Conservation (phyloP, 371 early-diverging fungal genomes). For the Rhizopus microsporus region DNA sequence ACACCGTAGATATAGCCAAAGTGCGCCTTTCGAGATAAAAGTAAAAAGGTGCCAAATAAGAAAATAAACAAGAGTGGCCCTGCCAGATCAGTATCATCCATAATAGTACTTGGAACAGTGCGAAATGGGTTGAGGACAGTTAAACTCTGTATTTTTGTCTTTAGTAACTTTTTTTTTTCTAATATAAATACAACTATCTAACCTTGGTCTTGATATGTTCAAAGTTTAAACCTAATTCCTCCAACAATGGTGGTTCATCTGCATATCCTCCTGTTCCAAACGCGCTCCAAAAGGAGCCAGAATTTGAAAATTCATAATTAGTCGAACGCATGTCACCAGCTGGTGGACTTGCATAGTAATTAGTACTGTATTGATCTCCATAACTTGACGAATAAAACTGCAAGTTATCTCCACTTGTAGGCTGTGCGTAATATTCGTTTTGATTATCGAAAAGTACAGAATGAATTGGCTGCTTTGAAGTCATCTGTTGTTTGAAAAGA, state of each 20-base stretch:
- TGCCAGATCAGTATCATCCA: slow-evolving; percentile 94
- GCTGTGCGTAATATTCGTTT: slow-evolving; percentile 33
- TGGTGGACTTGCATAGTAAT: slow-evolving; percentile 46
- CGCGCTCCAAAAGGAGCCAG: slow-evolving; percentile 57
- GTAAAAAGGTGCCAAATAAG: slow-evolving; percentile 85
- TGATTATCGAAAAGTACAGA: slow-evolving; percentile 57
- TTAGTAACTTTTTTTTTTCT: background rate
- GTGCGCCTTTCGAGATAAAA: slow-evolving; percentile 87
- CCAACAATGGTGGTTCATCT: slow-evolving; percentile 86
- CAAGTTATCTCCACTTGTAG: slow-evolving; percentile 42
- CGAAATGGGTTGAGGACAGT: slow-evolving; percentile 91
- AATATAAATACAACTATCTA: background rate
- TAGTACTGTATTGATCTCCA: slow-evolving; percentile 52
- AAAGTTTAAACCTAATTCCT: slow-evolving; percentile 94
- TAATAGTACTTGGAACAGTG: slow-evolving; percentile 85
- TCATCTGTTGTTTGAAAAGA: slow-evolving; percentile 22
- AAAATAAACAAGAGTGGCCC: slow-evolving; percentile 93
- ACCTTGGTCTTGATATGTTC: slow-evolving; percentile 81
- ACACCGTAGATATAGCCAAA: slow-evolving; percentile 98
- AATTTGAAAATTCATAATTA: slow-evolving; percentile 48
- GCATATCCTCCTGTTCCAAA: slow-evolving; percentile 87
- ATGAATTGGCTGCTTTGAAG: slow-evolving; percentile 47
- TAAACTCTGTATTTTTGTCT: slow-evolving; percentile 53
- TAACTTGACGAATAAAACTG: slow-evolving; percentile 70
- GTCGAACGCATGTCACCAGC: slow-evolving; percentile 55